These are phyloP conservation scores for Podaxis pistillaris DNA, from an alignment of 768 basidiomycete genomes.

Conservation along the genomic window DNA sequence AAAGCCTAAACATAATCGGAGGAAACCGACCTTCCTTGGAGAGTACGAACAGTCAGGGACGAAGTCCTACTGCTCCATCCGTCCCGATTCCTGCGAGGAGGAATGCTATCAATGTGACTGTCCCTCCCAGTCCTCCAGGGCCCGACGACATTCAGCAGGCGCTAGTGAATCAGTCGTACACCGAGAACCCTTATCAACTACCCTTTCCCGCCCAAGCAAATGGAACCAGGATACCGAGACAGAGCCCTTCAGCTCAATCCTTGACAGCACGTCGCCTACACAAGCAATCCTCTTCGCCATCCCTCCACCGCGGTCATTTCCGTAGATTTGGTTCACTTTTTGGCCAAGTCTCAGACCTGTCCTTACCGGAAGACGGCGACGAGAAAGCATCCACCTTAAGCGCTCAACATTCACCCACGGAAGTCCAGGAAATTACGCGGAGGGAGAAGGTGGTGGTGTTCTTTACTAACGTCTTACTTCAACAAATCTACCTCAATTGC, in stretches of 20 bases:
- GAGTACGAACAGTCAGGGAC: neutral
- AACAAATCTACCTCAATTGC: constrained; percentile 28
- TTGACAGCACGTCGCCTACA: neutral
- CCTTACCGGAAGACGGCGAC: neutral
- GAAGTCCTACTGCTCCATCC: neutral
- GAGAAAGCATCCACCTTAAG: neutral
- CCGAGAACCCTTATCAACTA: neutral
- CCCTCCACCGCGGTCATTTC: neutral
- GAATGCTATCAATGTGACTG: neutral
- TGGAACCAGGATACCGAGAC: neutral
- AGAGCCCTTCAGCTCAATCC: neutral
- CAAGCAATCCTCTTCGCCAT: neutral
- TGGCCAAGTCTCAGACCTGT: neutral
- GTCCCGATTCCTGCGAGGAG: neutral
- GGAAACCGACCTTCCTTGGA: neutral
- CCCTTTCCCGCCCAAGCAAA: neutral
- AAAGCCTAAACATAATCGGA: neutral
- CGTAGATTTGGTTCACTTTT: neutral
- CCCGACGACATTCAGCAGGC: neutral
- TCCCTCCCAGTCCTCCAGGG: neutral
- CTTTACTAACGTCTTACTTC: constrained; percentile 20
- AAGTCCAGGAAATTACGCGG: neutral
- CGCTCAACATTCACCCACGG: neutral
- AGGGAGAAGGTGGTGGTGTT: neutral
- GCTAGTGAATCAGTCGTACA: neutral